These are phyloP conservation scores for Plantago lanceolata DNA, from an alignment of 305 asterid genomes.

Conservation along the genomic window DNA sequence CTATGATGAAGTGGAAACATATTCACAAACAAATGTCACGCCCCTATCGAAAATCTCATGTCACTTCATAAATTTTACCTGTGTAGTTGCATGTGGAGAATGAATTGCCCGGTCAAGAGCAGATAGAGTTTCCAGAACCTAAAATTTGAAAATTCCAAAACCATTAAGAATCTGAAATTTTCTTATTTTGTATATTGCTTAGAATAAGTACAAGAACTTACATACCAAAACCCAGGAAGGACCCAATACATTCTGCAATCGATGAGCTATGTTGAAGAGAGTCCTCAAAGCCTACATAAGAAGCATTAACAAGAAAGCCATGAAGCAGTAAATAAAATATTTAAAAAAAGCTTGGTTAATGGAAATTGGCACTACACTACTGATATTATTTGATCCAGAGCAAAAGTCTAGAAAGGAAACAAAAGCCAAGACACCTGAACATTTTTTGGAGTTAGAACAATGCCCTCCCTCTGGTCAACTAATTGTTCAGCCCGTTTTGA, in stretches of 20 bases:
- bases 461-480: constrained; percentile 72
- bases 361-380: constrained; percentile 10
- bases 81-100: constrained; percentile 96
- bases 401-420: constrained; percentile 9
- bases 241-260: constrained; percentile 90
- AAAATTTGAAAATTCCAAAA: constrained; percentile 25
- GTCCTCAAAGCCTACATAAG: constrained; percentile 79
- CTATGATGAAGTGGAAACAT: no score
- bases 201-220: constrained; percentile 16
- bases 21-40: no score
- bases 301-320: constrained; percentile 23
- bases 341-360: neutral
- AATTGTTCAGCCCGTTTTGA: constrained; percentile 65
- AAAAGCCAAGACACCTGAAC: constrained; percentile 63
- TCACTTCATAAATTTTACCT: constrained; percentile 39
- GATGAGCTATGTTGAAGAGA: constrained; percentile 92
- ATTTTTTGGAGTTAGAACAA: constrained; percentile 90
- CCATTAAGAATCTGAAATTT: constrained; percentile 25
- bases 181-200: neutral
- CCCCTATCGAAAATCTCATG: no score
- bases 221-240: constrained; percentile 99
- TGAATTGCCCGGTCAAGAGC: constrained; percentile 93
- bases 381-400: constrained; percentile 11
- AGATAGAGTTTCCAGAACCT: constrained; percentile 96
- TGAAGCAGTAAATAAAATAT: neutral